These are phyloP conservation scores for Phyllosticta paracitricarpa DNA, from an alignment of 2,329 filamentous ascomycete genomes.

Conservation along the genomic window DNA sequence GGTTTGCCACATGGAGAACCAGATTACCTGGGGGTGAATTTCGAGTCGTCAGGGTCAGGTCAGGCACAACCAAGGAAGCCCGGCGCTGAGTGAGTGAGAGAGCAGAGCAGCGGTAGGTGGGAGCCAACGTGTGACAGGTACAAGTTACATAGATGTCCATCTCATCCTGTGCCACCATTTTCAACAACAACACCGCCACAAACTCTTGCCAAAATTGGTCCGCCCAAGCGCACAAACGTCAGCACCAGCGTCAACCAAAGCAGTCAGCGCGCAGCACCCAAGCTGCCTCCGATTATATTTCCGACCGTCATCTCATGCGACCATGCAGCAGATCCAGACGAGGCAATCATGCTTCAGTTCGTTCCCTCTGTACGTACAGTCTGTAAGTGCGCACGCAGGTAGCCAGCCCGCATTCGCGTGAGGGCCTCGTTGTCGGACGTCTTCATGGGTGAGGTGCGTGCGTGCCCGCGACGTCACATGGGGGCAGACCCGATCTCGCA, in stretches of 20 bases:
- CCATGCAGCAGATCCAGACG: background rate
- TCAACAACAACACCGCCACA: background rate
- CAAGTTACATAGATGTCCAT: background rate
- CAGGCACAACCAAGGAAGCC: background rate
- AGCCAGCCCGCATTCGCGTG: background rate
- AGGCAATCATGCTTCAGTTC: background rate
- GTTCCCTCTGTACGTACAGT: background rate
- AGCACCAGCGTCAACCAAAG: background rate
- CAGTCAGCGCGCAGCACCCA: background rate
- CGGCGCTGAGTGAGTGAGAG: background rate
- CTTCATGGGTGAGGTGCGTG: background rate
- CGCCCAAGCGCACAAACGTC: background rate
- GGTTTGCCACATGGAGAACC: background rate
- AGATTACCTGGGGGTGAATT: background rate
- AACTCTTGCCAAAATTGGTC: background rate
- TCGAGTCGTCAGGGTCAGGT: background rate
- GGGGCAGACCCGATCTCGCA: background rate
- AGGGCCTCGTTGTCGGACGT: background rate
- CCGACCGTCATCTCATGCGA: background rate
- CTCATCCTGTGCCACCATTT: background rate
- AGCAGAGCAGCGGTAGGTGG: background rate
- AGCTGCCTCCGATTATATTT: background rate
- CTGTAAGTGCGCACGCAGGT: background rate
- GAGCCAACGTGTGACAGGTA: background rate
- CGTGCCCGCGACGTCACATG: background rate